These are phyloP conservation scores for Mariannaea elegans DNA, from an alignment of 2,329 filamentous ascomycete species.

Conservation along the genomic window DNA sequence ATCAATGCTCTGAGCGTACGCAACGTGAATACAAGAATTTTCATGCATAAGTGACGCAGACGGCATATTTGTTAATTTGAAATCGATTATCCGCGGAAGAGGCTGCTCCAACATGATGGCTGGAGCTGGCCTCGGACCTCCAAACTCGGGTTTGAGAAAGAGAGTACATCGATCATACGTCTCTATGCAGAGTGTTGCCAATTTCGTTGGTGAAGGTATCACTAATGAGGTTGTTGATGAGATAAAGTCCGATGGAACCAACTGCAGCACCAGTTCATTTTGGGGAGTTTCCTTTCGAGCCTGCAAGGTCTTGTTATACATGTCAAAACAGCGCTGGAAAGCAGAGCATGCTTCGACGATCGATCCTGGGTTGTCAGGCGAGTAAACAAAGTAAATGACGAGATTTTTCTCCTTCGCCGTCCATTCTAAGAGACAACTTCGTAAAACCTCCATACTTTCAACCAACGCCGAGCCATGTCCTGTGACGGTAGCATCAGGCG, in stretches of 20 bases:
- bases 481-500: conserved; percentile 51
- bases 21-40: conserved; percentile 82
- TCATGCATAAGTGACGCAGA: conserved; percentile 79
- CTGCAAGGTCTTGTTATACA: conserved; percentile 56
- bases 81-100: conserved; percentile 76
- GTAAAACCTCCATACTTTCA: conserved; percentile 59
- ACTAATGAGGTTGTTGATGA: conserved; percentile 70
- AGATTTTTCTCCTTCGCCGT: conserved; percentile 65
- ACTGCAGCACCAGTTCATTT: conserved; percentile 79
- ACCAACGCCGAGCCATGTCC: conserved; percentile 56
- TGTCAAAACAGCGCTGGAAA: conserved; percentile 76
- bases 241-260: conserved; percentile 75
- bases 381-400: conserved; percentile 81
- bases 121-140: conserved; percentile 68
- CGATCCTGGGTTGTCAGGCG: conserved; percentile 67
- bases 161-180: conserved; percentile 79
- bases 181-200: conserved; percentile 73
- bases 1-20: conserved; percentile 79
- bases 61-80: conserved; percentile 73
- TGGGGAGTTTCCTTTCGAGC: conserved; percentile 53
- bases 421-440: conserved; percentile 55
- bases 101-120: conserved; percentile 77
- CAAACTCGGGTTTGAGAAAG: conserved; percentile 48
- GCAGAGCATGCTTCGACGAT: conserved; percentile 76
- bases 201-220: conserved; percentile 67